Evolutionary conservation across 305 asterid genomes (phyloP), one percentile per base, ranked within the genome.

Genomic region (Fraxinus baroniana): DNA sequence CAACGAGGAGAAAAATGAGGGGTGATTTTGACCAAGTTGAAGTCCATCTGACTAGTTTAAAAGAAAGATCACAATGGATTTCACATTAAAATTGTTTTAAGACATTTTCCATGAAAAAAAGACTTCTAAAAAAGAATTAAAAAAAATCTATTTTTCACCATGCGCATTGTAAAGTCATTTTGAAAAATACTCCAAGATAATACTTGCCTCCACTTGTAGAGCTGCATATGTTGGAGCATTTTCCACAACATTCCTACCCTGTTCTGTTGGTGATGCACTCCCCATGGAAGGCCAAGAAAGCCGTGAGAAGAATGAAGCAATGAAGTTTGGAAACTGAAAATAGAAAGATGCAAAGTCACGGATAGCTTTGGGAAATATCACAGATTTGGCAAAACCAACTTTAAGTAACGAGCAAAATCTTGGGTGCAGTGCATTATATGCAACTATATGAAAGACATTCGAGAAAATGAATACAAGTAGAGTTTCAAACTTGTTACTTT

Each of bases 241-340:
- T 90, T 93, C 95, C 36, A 82, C 76, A 83, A 86, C 79, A 52
- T 87, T 91, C 89, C 98, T 89, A 73, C 92, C 86, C 44, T 95
- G 84, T 82, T 90, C 84, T 33, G 94, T 46, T 81, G 95, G 87
- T 5, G 95, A 79, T 78, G 86, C 83, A 77, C 87, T 86, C 77
- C 97, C 94, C 26, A 44, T 36, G 18, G 95, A 91, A 75, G 99
- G 94, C 88, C 81, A 90, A 60, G 97, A 90, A 72, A 94, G 87
- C 66, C 94, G 90, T 71, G 97, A 87, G 87, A 93, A 93, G 90
- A 94, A 89, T n/a, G 98, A 89, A 81, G 97, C 91, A 39, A 95
- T 81, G 83, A 82, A 86, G 68, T 90, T 95, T 12, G 99, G 97
- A 79, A 95, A 94, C 99, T 95, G 95, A 85, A 75, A 88, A 85